Conservation (phyloP, 768 basidiomycete species). For the Boletus sp. region DNA sequence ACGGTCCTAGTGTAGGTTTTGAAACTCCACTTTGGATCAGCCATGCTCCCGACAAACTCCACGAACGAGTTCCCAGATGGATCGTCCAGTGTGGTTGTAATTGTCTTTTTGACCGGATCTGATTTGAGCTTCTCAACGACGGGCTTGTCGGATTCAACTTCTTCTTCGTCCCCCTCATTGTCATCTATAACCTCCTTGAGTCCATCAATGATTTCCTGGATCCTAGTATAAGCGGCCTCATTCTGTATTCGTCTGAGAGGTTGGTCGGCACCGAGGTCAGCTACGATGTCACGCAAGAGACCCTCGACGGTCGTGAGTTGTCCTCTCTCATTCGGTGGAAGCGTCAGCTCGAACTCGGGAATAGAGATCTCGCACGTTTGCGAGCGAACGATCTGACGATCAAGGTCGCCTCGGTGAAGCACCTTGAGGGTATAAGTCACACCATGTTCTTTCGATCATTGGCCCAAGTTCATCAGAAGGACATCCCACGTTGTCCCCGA, state of each 20-base stretch:
- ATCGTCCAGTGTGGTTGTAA: slow-evolving; percentile 87
- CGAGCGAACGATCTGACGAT: slow-evolving; percentile 93
- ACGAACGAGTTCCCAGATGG: slow-evolving; percentile 96
- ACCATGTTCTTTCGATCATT: slow-evolving; percentile 65
- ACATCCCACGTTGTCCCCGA: too few species aligned
- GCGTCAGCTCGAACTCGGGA: slow-evolving; percentile 86
- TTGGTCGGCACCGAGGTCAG: slow-evolving; percentile 80
- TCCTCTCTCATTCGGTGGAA: slow-evolving; percentile 76
- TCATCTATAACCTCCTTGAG: slow-evolving; percentile 64
- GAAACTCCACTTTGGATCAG: slow-evolving; percentile 92
- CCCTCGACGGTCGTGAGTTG: slow-evolving; percentile 98
- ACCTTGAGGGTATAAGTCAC: slow-evolving; percentile 77
- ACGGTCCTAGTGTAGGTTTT: slow-evolving; percentile 74
- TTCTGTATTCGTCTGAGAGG: slow-evolving; percentile 80
- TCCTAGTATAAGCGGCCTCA: slow-evolving; percentile 64
- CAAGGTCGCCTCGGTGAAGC: slow-evolving; percentile 68
- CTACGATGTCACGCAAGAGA: slow-evolving; percentile 73
- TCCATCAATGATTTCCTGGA: slow-evolving; percentile 69
- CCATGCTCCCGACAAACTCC: slow-evolving; percentile 81
- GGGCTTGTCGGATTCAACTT: slow-evolving; percentile 23
- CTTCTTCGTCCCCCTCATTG: slow-evolving; percentile 46
- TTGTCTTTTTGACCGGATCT: slow-evolving; percentile 58
- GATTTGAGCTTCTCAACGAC: slow-evolving; percentile 35
- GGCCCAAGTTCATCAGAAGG: not conserved
- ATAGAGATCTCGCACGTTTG: slow-evolving; percentile 75